Evolutionary conservation across 805 yeast species (phyloP).

Genomic region (Nadsonia fulvescens): DNA sequence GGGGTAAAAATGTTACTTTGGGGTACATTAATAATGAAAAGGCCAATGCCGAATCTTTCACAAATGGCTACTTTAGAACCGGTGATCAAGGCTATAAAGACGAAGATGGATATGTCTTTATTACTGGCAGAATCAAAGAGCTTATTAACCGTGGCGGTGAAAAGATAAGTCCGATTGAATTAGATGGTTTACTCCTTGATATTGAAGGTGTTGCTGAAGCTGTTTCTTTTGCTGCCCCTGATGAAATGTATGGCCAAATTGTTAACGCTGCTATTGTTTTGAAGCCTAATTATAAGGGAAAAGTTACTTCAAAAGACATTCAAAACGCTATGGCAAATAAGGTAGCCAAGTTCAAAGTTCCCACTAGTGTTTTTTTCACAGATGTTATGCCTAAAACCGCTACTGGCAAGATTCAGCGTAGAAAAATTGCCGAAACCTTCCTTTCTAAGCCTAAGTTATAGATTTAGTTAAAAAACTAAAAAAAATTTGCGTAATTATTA

Average conservation of each 20-base stretch:
- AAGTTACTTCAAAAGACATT: slow-evolving; percentile 26
- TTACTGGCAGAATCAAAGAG: slow-evolving; percentile 60
- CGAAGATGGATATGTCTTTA: slow-evolving; percentile 35
- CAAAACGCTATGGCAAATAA: slow-evolving; percentile 26
- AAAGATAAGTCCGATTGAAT: slow-evolving; percentile 56
- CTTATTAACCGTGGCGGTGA: slow-evolving; percentile 65
- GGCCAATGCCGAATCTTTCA: slow-evolving; percentile 52
- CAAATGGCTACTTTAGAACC: slow-evolving; percentile 50
- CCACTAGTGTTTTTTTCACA: slow-evolving; percentile 37
- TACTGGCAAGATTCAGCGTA: slow-evolving; percentile 60
- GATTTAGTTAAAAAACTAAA: too few species aligned
- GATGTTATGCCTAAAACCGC: slow-evolving; percentile 56
- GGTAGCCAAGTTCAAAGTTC: slow-evolving; percentile 43
- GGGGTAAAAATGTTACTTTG: slow-evolving; percentile 49
- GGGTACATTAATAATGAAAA: slow-evolving; percentile 57
- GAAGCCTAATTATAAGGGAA: slow-evolving; percentile 21
- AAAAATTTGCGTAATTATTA: too few species aligned
- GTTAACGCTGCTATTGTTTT: slow-evolving; percentile 55
- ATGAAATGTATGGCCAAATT: slow-evolving; percentile 50
- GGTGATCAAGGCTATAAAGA: slow-evolving; percentile 62
- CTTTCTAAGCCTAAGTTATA: slow-evolving; percentile 9
- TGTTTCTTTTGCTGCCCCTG: slow-evolving; percentile 51
- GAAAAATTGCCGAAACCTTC: slow-evolving; percentile 36
- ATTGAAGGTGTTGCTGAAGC: slow-evolving; percentile 52
- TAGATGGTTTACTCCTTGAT: slow-evolving; percentile 41